phyloP scores from a whole-genome alignment of 2,329 filamentous ascomycete genomes.

The Coniochaeta prunicola region DNA sequence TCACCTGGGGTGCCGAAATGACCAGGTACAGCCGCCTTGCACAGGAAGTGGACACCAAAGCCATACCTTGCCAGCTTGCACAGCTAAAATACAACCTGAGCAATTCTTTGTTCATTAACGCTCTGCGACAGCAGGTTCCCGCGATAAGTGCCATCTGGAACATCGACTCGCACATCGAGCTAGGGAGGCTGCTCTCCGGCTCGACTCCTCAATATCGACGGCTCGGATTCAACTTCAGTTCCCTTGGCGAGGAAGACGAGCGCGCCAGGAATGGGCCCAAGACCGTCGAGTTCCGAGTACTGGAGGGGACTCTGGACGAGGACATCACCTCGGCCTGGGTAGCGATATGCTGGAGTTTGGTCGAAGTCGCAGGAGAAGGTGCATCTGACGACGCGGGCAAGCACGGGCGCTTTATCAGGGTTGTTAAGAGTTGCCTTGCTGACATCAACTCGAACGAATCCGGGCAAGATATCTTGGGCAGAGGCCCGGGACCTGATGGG shows the following conservation, averaged over 20 bases:
- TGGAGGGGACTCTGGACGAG: constrained; percentile 25
- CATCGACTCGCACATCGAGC: constrained; percentile 16
- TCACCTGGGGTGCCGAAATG: constrained; percentile 29
- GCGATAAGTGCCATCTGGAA: constrained; percentile 26
- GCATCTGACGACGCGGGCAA: not conserved
- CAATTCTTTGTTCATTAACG: constrained; percentile 11
- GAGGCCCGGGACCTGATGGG: not conserved
- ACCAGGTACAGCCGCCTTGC: constrained; percentile 25
- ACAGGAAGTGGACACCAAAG: not conserved
- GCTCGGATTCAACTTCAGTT: constrained; percentile 33
- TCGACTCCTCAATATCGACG: constrained; percentile 22
- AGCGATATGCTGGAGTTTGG: constrained; percentile 22
- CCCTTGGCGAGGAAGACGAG: constrained; percentile 28
- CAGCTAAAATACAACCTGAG: constrained; percentile 5
- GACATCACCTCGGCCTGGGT: constrained; percentile 26
- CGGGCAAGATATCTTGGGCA: not conserved
- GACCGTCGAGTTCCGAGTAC: constrained; percentile 31
- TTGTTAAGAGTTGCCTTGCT: constrained; percentile 6
- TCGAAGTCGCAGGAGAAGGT: constrained; percentile 14
- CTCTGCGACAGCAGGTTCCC: constrained; percentile 12
- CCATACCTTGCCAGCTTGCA: not conserved
- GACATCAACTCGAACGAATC: not conserved
- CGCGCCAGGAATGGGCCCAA: constrained; percentile 23
- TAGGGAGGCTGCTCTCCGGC: constrained; percentile 28
- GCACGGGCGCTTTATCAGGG: constrained; percentile 8